These are phyloP conservation scores for Nakaseomyces sp. DNA, from an alignment of 1,139 yeast genomes.

Conservation along the genomic window DNA sequence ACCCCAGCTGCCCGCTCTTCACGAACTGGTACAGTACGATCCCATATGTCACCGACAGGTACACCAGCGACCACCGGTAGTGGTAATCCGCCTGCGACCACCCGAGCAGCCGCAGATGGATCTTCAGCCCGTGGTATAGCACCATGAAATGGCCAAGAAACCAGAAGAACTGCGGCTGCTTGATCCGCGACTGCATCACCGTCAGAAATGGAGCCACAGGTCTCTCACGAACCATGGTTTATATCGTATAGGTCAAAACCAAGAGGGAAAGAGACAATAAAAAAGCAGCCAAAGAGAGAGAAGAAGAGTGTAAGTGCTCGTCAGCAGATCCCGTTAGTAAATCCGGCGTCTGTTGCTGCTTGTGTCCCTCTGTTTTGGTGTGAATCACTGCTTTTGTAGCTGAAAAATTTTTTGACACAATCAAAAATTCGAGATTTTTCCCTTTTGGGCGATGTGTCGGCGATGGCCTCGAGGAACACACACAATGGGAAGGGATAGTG, in stretches of 20 bases:
- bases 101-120: constrained; percentile 14
- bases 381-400: no score
- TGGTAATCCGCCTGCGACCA: constrained; percentile 21
- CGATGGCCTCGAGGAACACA: not conserved
- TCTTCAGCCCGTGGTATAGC: constrained; percentile 24
- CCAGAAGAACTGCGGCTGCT: constrained; percentile 31
- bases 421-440: constrained; percentile 4
- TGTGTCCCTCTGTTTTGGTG: no score
- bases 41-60: constrained; percentile 24
- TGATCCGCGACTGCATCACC: constrained; percentile 21
- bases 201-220: constrained; percentile 20
- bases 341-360: no score
- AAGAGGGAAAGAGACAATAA: no score
- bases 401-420: not conserved
- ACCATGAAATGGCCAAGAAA: constrained; percentile 27
- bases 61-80: constrained; percentile 20
- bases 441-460: constrained; percentile 1
- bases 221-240: constrained; percentile 8
- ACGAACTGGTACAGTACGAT: constrained; percentile 29
- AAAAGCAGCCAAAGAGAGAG: no score
- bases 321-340: no score
- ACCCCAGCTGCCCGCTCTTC: constrained; percentile 24
- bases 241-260: no score
- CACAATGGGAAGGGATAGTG: no score
- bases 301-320: no score